phyloP scores from a whole-genome alignment of 2,329 filamentous ascomycete species.

The Trichothecium roseum region DNA sequence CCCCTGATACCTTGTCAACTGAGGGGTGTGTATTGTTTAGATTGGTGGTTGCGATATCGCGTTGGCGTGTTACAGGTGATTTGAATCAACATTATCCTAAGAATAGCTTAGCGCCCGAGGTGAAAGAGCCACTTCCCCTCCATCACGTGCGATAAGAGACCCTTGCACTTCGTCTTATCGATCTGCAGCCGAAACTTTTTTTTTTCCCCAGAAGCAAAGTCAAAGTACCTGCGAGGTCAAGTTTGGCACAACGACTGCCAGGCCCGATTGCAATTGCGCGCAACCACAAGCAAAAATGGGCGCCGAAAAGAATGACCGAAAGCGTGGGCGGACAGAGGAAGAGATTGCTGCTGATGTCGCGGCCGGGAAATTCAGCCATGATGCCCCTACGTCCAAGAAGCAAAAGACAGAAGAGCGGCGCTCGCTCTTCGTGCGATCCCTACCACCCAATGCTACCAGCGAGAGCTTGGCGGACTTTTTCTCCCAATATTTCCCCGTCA shows the following conservation, averaged over 20 bases:
- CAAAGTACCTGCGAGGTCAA: conserved; percentile 4
- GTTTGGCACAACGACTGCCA: neutral
- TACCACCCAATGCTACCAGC: conserved; percentile 68
- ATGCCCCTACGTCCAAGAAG: conserved; percentile 35
- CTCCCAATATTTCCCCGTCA: conserved; percentile 87
- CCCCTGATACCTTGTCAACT: conserved; percentile 1
- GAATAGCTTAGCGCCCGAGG: conserved; percentile 14
- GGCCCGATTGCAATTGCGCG: neutral
- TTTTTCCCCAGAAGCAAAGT: conserved; percentile 9
- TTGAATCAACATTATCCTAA: conserved; percentile 21
- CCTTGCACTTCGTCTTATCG: conserved; percentile 10
- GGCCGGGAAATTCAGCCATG: conserved; percentile 16
- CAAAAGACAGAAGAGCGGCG: conserved; percentile 48
- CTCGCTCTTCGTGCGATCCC: conserved; percentile 83
- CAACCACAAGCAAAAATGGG: conserved; percentile 14
- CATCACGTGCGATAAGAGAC: conserved; percentile 25
- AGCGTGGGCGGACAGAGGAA: conserved; percentile 19
- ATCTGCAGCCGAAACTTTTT: conserved; percentile 11
- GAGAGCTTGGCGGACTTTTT: conserved; percentile 82
- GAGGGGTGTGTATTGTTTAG: neutral
- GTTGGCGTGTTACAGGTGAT: neutral
- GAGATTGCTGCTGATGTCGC: conserved; percentile 14
- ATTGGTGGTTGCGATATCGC: neutral
- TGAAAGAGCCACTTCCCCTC: conserved; percentile 5
- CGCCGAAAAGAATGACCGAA: conserved; percentile 19